Evolutionary conservation across 1,284 basidiomycete genomes (phyloP), one percentile per base, ranked within the genome.

Genomic region (Neolentinus lepideus): DNA sequence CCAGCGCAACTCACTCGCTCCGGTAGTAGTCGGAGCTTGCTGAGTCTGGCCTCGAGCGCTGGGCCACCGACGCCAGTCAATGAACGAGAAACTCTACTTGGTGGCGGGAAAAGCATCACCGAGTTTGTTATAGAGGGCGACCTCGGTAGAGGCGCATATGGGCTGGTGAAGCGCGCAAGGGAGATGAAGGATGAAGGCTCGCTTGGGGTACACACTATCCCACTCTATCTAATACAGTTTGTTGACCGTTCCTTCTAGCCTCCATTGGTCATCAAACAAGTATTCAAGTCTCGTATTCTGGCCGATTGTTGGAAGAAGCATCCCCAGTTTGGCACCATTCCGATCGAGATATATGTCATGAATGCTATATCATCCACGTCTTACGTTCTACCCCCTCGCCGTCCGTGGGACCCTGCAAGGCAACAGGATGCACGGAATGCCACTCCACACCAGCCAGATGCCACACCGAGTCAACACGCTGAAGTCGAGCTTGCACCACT

Each of bases 251-350:
- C 55, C 55, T 45, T 43, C 21, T 59, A 85, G 84, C 81, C 86
- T 27, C 80, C 82, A 19, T 74, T 98, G 56, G 88, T 98, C 62
- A 94, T 98, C 75, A 99, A 99, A 68, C 96, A 98, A 70, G 89
- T 99, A 66, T 96, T 98, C 78, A 99, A 99, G 73, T 94, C 92
- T 56, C 90, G 95, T 54, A 99, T 99, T 59, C 80, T 99, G 52
- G 97, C 96, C 21, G 96, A 99, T 73, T 99, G 95, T 69, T 99
- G 97, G 97, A 98, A 98, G 77, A 88, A 90, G 66, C 97, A 99
- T 69, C 91, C 92, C 43, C 84, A 89, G 58, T 83, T 93, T 65
- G 97, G 97, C 38, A 97, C 96, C 1, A 98, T 99, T 62, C 96
- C 97, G 6, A 95, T 98, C 71, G 97, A 99, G 74, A 97, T 99